Evolutionary conservation across 495 filamentous ascomycete genomes (phyloP).

Genomic region (Thozetella sp.): DNA sequence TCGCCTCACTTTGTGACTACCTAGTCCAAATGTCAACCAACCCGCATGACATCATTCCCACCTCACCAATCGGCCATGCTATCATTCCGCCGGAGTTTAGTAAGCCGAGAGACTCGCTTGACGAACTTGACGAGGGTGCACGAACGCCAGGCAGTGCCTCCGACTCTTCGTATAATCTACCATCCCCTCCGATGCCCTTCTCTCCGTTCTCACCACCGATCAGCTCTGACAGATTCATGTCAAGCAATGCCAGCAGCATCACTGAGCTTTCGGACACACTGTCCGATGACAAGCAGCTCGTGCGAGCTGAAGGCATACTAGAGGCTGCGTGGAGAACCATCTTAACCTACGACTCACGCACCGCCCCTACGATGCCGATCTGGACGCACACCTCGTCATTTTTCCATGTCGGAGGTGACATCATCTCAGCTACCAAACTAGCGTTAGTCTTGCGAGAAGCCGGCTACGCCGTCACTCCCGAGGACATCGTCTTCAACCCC

Average conservation of each 20-base stretch:
- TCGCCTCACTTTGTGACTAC: background rate
- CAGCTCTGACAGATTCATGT: background rate
- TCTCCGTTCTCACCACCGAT: background rate
- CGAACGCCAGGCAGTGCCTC: background rate
- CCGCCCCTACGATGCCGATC: background rate
- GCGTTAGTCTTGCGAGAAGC: background rate
- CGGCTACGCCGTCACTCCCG: background rate
- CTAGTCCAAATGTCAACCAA: background rate
- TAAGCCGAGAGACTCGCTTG: background rate
- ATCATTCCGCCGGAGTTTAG: background rate
- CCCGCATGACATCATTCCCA: background rate
- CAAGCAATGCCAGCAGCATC: background rate
- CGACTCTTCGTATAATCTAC: background rate
- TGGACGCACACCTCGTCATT: background rate
- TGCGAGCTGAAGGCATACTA: background rate
- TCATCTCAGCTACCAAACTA: conserved; percentile 2
- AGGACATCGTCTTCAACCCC: conserved; percentile 1
- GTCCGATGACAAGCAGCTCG: background rate
- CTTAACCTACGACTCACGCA: background rate
- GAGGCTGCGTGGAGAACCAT: background rate
- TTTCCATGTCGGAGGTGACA: background rate
- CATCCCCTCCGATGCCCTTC: background rate
- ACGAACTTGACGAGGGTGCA: background rate
- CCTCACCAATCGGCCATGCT: background rate
- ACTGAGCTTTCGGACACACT: background rate